Conservation (phyloP, 2,329 filamentous ascomycete genomes). For the Fusarium sp. region DNA sequence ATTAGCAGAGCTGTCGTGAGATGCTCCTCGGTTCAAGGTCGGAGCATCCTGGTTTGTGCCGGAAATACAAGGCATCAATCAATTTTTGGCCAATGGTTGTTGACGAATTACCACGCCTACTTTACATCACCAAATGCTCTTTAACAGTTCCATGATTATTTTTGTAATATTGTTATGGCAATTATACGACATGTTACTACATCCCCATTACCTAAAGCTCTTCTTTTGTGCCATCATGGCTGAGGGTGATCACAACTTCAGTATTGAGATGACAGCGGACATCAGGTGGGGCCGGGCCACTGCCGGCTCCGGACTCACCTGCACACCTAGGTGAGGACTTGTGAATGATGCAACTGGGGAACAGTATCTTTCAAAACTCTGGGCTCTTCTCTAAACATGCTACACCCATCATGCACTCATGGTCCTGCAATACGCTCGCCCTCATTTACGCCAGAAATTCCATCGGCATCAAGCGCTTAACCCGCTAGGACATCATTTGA, state of each 20-base stretch:
- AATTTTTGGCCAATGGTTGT: constrained; percentile 33
- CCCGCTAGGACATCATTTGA: neutral
- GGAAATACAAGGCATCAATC: constrained; percentile 42
- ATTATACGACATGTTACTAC: no score
- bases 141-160: neutral
- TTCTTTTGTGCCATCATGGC: neutral
- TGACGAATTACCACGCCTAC: constrained; percentile 43
- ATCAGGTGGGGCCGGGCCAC: constrained; percentile 28
- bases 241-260: constrained; percentile 5
- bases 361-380: neutral
- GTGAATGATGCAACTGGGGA: neutral
- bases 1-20: constrained; percentile 44
- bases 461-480: neutral
- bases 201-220: accelerated
- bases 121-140: neutral
- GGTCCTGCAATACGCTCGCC: accelerated
- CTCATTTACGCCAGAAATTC: accelerated
- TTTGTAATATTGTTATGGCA: neutral
- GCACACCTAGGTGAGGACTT: neutral
- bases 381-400: neutral
- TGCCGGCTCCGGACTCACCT: constrained; percentile 9
- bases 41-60: constrained; percentile 42
- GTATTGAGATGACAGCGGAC: constrained; percentile 7
- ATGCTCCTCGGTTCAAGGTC: constrained; percentile 47
- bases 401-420: neutral